A percentile compares a stretch with the other conserved stretches of the same genome.
Conservation (phyloP, 2,329 filamentous ascomycete species). For the Ciborinia camelliae region DNA sequence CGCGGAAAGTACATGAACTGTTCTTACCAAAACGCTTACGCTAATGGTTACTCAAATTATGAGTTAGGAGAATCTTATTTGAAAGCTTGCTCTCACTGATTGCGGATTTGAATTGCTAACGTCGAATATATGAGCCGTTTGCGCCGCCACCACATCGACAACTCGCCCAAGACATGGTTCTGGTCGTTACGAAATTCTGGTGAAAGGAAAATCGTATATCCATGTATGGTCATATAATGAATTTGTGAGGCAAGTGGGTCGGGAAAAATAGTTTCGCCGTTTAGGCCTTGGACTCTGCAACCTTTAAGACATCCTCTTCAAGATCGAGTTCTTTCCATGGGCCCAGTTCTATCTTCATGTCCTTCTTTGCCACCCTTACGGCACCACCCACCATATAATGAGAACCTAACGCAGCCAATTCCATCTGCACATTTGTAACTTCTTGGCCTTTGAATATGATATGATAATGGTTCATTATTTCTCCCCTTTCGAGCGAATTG, state of each 20-base stretch:
- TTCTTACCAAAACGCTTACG: background rate
- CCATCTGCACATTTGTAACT: constrained; percentile 34
- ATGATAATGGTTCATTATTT: constrained; percentile 24
- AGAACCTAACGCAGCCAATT: constrained; percentile 31
- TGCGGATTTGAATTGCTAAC: background rate
- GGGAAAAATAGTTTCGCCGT: background rate
- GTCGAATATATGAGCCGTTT: background rate
- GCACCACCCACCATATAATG: constrained; percentile 36
- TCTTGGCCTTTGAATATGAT: constrained; percentile 31
- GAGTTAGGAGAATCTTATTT: background rate
- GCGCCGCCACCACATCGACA: background rate
- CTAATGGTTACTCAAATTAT: background rate
- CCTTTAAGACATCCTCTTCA: constrained; percentile 29
- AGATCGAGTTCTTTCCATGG: constrained; percentile 29
- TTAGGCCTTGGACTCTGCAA: constrained; percentile 25
- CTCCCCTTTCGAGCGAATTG: constrained; percentile 28
- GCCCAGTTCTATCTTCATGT: constrained; percentile 18
- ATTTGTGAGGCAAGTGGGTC: background rate
- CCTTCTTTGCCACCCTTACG: constrained; percentile 22
- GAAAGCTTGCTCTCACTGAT: background rate
- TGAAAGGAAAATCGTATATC: too few species aligned
- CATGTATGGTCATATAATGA: background rate
- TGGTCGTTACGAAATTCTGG: background rate
- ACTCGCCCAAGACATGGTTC: background rate
- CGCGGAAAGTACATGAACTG: background rate